phyloP scores from a whole-genome alignment of 116 monocot species.

The Cymodocea nodosa region DNA sequence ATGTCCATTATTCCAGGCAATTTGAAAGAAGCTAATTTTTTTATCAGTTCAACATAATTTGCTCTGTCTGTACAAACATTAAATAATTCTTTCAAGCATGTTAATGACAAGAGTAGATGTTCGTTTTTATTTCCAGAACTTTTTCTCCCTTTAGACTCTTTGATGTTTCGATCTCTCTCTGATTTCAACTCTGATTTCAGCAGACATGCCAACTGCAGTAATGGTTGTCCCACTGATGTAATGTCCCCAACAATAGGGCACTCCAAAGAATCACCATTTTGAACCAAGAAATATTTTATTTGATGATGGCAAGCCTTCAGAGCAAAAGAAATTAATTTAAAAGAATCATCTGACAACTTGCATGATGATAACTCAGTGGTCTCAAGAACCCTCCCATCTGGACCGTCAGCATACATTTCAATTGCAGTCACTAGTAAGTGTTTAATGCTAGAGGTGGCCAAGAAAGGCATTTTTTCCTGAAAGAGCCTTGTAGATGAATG shows the following conservation, averaged over 20 bases:
- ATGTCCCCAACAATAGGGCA: constrained; percentile 42
- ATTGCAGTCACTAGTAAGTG: constrained; percentile 30
- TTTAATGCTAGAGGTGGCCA: constrained; percentile 53
- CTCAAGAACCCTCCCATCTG: constrained; percentile 15
- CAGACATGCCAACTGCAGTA: constrained; percentile 48
- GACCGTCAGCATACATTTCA: constrained; percentile 9
- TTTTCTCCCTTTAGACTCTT: constrained; percentile 46
- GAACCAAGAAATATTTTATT: constrained; percentile 30
- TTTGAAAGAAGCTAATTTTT: constrained; percentile 27
- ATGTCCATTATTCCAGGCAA: constrained; percentile 14
- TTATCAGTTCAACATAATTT: constrained; percentile 28
- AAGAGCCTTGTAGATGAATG: constrained; percentile 21
- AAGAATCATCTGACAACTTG: constrained; percentile 22
- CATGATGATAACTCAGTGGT: constrained; percentile 23
- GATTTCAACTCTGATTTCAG: constrained; percentile 28
- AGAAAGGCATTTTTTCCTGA: constrained; percentile 35
- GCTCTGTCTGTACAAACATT: constrained; percentile 19
- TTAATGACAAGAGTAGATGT: constrained; percentile 32
- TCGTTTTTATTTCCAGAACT: constrained; percentile 17
- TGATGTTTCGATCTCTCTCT: constrained; percentile 34
- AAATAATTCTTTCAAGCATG: constrained; percentile 64
- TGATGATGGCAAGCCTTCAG: constrained; percentile 54
- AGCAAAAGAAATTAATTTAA: constrained; percentile 43
- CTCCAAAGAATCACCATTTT: constrained; percentile 26
- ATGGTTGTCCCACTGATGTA: constrained; percentile 38